Conservation (phyloP, 331 rosid species). For the Ulmus americana region DNA sequence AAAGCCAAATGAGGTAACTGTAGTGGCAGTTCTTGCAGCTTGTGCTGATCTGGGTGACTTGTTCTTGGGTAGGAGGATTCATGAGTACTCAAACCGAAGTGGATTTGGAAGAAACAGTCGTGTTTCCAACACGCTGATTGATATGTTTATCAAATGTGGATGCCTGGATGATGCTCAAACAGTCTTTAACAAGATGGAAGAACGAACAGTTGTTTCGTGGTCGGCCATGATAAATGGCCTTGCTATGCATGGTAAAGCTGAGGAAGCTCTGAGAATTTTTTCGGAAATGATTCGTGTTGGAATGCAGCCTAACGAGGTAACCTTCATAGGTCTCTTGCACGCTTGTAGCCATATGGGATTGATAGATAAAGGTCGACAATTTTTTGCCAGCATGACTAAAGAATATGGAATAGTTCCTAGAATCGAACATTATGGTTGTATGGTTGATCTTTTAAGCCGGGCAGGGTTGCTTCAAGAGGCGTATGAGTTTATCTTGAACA, state of each 20-base stretch:
- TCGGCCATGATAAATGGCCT: constrained; percentile 41
- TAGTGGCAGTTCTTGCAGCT: constrained; percentile 35
- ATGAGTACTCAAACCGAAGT: constrained; percentile 10
- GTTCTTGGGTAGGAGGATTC: constrained; percentile 36
- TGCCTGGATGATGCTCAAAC: constrained; percentile 32
- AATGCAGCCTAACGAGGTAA: constrained; percentile 29
- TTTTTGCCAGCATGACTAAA: constrained; percentile 28
- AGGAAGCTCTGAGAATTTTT: constrained; percentile 34
- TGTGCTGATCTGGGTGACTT: constrained; percentile 43
- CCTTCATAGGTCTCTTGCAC: constrained; percentile 38
- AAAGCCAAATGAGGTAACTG: constrained; percentile 36
- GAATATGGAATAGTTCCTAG: constrained; percentile 32
- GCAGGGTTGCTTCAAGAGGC: constrained; percentile 44
- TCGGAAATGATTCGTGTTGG: constrained; percentile 24
- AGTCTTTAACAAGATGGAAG: constrained; percentile 25
- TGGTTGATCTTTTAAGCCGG: constrained; percentile 45
- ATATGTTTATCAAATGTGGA: constrained; percentile 46
- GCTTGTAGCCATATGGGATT: constrained; percentile 44
- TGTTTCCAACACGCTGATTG: constrained; percentile 33
- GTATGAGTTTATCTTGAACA: constrained; percentile 29
- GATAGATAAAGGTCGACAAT: constrained; percentile 34
- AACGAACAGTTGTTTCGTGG: constrained; percentile 39
- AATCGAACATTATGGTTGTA: constrained; percentile 46
- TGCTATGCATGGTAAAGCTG: constrained; percentile 43
- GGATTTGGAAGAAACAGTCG: constrained; percentile 24